These are phyloP conservation scores for Thelonectria olida DNA, from an alignment of 2,329 filamentous ascomycete genomes.

Conservation along the genomic window DNA sequence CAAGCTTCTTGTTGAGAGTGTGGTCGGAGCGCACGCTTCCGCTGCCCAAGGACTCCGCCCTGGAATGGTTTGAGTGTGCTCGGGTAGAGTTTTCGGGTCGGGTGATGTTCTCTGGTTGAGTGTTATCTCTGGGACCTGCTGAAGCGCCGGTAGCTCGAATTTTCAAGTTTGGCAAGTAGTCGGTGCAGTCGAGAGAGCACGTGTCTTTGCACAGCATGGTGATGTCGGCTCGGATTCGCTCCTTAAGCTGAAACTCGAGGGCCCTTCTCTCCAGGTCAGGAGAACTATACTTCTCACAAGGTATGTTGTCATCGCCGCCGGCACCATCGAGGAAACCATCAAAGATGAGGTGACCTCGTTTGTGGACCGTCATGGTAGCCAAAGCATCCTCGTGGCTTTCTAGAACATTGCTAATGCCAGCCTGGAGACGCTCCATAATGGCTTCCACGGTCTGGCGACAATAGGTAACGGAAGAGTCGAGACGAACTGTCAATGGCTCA, in stretches of 20 bases:
- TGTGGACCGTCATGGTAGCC: conserved; percentile 56
- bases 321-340: conserved; percentile 41
- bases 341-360: conserved; percentile 61
- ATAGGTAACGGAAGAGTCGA: conserved; percentile 53
- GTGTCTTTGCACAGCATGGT: conserved; percentile 62
- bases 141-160: conserved; percentile 32
- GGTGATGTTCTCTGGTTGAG: conserved; percentile 3
- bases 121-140: conserved; percentile 19
- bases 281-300: conserved; percentile 43
- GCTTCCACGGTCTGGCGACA: conserved; percentile 57
- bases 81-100: conserved; percentile 15
- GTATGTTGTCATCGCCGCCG: conserved; percentile 45
- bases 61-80: conserved; percentile 29
- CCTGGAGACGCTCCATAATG: conserved; percentile 60
- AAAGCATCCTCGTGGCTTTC: conserved; percentile 57
- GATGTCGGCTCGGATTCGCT: conserved; percentile 58
- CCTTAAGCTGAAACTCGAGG: conserved; percentile 52
- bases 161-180: conserved; percentile 40
- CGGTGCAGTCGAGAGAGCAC: conserved; percentile 51
- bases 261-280: conserved; percentile 49
- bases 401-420: conserved; percentile 59
- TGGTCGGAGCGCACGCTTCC: conserved; percentile 37
- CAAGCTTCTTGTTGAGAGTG: conserved; percentile 35
- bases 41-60: conserved; percentile 33
- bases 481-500: conserved; percentile 55